Percentiles rank a stretch among this genome's conserved stretches.
Conservation (phyloP, 495 filamentous ascomycete species). For the Aspergillus affinis region DNA sequence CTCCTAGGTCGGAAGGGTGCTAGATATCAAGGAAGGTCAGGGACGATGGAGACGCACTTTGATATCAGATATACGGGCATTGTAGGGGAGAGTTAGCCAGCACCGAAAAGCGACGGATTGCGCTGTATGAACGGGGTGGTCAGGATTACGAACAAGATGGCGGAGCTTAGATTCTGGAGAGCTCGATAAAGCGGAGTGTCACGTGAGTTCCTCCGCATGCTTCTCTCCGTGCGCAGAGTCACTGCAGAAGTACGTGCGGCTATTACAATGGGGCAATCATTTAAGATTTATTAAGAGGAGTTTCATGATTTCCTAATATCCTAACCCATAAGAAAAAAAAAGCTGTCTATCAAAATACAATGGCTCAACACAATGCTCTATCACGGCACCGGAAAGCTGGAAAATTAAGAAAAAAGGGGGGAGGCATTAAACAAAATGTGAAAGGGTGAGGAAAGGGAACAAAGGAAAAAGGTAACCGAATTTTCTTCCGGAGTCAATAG, state of each 20-base stretch:
- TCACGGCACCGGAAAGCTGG: conserved; percentile 14
- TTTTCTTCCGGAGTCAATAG: conserved; percentile 22
- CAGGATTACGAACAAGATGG: background rate
- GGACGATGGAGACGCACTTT: conserved; percentile 29
- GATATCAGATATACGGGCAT: conserved; percentile 46
- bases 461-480: conserved; percentile 1
- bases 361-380: conserved; percentile 23
- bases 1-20: background rate
- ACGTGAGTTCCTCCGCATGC: background rate
- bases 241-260: background rate
- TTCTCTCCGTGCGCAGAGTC: no score
- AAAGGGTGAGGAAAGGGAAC: background rate
- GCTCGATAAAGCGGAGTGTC: background rate
- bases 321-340: conserved; percentile 9
- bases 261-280: background rate
- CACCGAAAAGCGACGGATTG: background rate
- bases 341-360: conserved; percentile 22
- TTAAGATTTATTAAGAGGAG: conserved; percentile 20
- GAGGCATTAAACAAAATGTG: background rate
- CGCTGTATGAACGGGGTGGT: background rate
- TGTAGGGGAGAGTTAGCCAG: background rate
- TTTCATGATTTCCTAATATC: conserved; percentile 9
- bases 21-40: background rate
- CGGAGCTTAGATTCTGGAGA: background rate
- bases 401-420: conserved; percentile 10